Conservation (phyloP, 306 rosid species). For the Pyrus bretschneideri region DNA sequence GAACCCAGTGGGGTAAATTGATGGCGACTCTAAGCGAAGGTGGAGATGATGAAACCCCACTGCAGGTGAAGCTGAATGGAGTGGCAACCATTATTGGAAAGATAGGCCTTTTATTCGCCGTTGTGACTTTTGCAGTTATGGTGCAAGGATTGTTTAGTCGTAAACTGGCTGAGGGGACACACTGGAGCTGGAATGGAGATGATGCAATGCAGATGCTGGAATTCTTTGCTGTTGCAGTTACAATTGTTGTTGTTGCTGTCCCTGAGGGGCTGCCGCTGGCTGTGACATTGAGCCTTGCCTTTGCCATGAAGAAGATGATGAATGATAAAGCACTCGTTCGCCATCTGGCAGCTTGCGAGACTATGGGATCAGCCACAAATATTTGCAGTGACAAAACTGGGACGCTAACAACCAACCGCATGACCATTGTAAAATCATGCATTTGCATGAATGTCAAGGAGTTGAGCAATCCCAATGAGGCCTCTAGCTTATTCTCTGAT, state of each 20-base stretch:
- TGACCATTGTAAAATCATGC: slow-evolving; percentile 96
- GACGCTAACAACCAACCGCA: slow-evolving; percentile 85
- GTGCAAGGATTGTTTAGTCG: slow-evolving; percentile 63
- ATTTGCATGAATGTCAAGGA: slow-evolving; percentile 66
- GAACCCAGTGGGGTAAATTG: slow-evolving; percentile 97
- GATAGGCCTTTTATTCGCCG: slow-evolving; percentile 79
- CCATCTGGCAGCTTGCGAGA: slow-evolving; percentile 95
- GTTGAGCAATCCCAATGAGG: slow-evolving; percentile 22
- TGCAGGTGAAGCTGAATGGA: slow-evolving; percentile 92
- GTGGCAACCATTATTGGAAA: slow-evolving; percentile 96
- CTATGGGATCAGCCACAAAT: slow-evolving; percentile 95
- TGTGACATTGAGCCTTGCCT: slow-evolving; percentile 94
- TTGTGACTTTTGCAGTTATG: slow-evolving; percentile 78
- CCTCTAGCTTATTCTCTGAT: slow-evolving; percentile 52
- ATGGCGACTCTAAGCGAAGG: slow-evolving; percentile 97
- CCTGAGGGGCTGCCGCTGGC: slow-evolving; percentile 96
- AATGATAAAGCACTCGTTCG: slow-evolving; percentile 95
- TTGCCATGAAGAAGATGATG: slow-evolving; percentile 99
- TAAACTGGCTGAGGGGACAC: slow-evolving; percentile 53
- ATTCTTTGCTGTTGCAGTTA: slow-evolving; percentile 83
- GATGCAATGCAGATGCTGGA: slow-evolving; percentile 74
- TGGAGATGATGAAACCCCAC: slow-evolving; percentile 95
- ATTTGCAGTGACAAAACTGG: slow-evolving; percentile 97
- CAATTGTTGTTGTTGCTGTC: slow-evolving; percentile 96
- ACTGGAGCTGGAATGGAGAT: slow-evolving; percentile 73